Conservation (phyloP, 2,329 filamentous ascomycete species). For the Penicillium sp. region DNA sequence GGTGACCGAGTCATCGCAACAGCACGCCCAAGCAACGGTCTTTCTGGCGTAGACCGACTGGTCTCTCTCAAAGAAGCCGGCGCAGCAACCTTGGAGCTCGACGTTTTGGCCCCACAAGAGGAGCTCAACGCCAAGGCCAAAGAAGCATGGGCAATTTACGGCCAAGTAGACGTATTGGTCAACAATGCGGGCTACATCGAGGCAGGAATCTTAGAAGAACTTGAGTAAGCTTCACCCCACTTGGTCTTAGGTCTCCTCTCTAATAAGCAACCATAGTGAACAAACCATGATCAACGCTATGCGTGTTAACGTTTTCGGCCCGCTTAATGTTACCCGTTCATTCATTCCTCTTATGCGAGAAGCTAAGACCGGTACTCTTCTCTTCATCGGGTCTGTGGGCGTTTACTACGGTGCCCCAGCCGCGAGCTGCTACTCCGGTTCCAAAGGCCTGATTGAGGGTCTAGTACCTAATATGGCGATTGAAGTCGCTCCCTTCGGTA, state of each 20-base stretch:
- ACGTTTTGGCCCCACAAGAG: conserved; percentile 23
- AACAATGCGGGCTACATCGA: conserved; percentile 7
- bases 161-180: conserved; percentile 30
- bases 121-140: conserved; percentile 19
- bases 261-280: not conserved
- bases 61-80: conserved; percentile 24
- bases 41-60: not conserved
- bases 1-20: conserved; percentile 2
- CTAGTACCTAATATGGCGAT: conserved; percentile 46
- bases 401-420: conserved; percentile 41
- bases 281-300: not conserved
- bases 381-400: conserved; percentile 49
- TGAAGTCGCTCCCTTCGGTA: conserved; percentile 46
- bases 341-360: conserved; percentile 40
- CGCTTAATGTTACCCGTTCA: conserved; percentile 39
- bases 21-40: not conserved
- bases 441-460: conserved; percentile 51
- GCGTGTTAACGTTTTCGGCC: conserved; percentile 26
- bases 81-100: conserved; percentile 25
- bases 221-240: not conserved
- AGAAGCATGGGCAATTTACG: conserved; percentile 20
- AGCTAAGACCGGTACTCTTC: conserved; percentile 37
- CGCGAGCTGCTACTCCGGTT: conserved; percentile 37
- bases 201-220: not conserved
- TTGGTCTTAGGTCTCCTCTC: not conserved